A percentile compares a stretch with the other conserved stretches of the same genome.
Evolutionary conservation across 257 asterid species (phyloP).

Genomic region (Jaltomata sinuosa): DNA sequence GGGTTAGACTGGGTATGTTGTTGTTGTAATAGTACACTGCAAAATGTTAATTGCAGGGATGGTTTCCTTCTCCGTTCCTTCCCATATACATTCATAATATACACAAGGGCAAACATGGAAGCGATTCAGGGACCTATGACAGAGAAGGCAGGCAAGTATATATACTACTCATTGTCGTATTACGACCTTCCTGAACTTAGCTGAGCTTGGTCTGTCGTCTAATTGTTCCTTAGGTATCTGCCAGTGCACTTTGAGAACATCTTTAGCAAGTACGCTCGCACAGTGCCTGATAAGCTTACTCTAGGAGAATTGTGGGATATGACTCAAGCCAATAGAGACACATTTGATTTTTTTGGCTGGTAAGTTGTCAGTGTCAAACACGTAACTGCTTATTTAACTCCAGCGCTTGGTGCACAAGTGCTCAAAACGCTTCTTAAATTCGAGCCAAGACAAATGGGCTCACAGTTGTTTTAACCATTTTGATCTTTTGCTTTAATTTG

Average conservation of each 20-base stretch:
- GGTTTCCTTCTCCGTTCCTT: constrained; percentile 71
- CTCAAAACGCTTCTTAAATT: background rate
- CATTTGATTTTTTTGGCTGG: constrained; percentile 43
- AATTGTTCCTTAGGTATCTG: constrained; percentile 26
- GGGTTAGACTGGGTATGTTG: too few relatives aligned
- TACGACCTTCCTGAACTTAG: background rate
- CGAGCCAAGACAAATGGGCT: background rate
- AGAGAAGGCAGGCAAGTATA: constrained; percentile 68
- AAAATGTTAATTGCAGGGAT: constrained; percentile 29
- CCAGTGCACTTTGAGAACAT: constrained; percentile 69
- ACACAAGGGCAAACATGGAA: constrained; percentile 80
- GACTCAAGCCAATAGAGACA: constrained; percentile 55
- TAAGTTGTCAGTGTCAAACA: background rate
- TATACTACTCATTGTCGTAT: background rate
- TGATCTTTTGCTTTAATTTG: background rate
- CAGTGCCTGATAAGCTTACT: constrained; percentile 66
- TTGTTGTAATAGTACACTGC: background rate
- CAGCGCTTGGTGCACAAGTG: background rate
- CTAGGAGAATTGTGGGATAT: constrained; percentile 61
- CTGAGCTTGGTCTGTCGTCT: background rate
- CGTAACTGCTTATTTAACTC: background rate
- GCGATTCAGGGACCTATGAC: constrained; percentile 65
- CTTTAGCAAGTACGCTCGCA: constrained; percentile 56
- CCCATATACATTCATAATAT: constrained; percentile 64
- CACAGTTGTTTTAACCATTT: background rate